Conservation (phyloP, 1,284 basidiomycete genomes). For the Rhodotorula sp. region DNA sequence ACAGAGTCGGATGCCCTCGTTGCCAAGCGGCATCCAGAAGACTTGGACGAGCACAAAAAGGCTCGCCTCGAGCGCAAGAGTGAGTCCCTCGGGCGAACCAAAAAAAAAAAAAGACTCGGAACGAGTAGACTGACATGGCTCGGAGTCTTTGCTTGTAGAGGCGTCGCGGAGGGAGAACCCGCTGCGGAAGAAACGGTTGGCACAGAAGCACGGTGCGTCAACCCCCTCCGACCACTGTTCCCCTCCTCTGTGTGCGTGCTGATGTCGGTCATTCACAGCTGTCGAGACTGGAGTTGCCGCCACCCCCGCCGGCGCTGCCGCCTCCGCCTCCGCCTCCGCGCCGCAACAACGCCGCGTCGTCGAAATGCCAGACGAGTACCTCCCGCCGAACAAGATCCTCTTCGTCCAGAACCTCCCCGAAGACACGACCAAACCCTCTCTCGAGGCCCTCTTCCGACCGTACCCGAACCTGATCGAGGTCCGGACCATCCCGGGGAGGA, state of each 20-base stretch:
- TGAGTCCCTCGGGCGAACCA: constrained; percentile 48
- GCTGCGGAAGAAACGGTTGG: constrained; percentile 73
- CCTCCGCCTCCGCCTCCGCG: constrained; percentile 16
- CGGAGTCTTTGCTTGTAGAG: constrained; percentile 54
- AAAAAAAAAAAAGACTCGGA: too few species aligned
- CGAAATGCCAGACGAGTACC: constrained; percentile 98
- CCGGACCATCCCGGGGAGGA: constrained; percentile 91
- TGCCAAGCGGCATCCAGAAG: constrained; percentile 62
- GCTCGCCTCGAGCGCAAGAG: constrained; percentile 76
- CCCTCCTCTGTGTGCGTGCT: not conserved
- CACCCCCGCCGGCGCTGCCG: constrained; percentile 15
- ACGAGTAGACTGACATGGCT: too few species aligned
- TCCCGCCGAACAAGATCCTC: constrained; percentile 97
- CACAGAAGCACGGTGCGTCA: constrained; percentile 54
- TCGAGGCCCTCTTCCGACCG: constrained; percentile 84
- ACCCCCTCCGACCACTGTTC: not conserved
- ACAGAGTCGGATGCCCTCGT: constrained; percentile 87
- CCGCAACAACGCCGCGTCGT: constrained; percentile 55
- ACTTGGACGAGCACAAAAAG: constrained; percentile 72
- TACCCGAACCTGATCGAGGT: constrained; percentile 92
- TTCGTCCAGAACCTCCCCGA: constrained; percentile 94
- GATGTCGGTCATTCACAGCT: constrained; percentile 54
- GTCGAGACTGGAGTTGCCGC: constrained; percentile 59
- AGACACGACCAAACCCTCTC: constrained; percentile 81
- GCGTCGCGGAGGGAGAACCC: constrained; percentile 79